Conservation (phyloP, 2,329 filamentous ascomycete species). For the Orbilia javanica region DNA sequence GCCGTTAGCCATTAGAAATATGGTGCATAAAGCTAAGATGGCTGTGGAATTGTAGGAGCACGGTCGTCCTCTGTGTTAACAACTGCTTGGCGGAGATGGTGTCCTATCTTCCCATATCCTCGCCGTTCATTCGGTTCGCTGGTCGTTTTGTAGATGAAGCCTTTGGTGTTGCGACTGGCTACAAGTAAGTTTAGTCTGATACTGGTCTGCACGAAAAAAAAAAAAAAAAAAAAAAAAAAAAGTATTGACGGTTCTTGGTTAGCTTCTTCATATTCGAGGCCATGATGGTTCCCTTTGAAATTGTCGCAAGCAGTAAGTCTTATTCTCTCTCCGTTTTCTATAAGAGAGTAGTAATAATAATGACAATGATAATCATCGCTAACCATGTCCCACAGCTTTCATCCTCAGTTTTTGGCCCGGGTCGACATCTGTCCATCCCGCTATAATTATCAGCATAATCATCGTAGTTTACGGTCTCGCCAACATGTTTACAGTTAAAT, state of each 20-base stretch:
- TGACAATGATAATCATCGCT: background rate
- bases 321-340: too few species aligned
- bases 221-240: background rate
- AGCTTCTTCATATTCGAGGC: slow-evolving; percentile 77
- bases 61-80: slow-evolving; percentile 73
- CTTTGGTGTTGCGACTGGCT: slow-evolving; percentile 78
- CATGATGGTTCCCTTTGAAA: slow-evolving; percentile 76
- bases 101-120: slow-evolving; percentile 80
- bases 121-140: slow-evolving; percentile 82
- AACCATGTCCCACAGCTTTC: slow-evolving; percentile 62
- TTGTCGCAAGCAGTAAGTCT: slow-evolving; percentile 72
- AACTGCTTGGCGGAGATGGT: slow-evolving; percentile 79
- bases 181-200: slow-evolving; percentile 70
- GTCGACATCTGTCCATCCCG: slow-evolving; percentile 69
- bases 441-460: slow-evolving; percentile 73
- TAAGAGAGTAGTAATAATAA: background rate
- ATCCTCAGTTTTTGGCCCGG: slow-evolving; percentile 76
- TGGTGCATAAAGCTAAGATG: background rate
- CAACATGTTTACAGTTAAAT: slow-evolving; percentile 80
- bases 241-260: background rate
- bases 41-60: slow-evolving; percentile 65
- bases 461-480: slow-evolving; percentile 72
- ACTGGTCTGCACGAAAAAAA: background rate
- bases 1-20: too few species aligned
- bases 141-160: slow-evolving; percentile 81